A percentile compares a stretch with the other conserved stretches of the same genome.
Evolutionary conservation across 495 filamentous ascomycete species (phyloP).

Genomic region (Eremomyces bilateralis): DNA sequence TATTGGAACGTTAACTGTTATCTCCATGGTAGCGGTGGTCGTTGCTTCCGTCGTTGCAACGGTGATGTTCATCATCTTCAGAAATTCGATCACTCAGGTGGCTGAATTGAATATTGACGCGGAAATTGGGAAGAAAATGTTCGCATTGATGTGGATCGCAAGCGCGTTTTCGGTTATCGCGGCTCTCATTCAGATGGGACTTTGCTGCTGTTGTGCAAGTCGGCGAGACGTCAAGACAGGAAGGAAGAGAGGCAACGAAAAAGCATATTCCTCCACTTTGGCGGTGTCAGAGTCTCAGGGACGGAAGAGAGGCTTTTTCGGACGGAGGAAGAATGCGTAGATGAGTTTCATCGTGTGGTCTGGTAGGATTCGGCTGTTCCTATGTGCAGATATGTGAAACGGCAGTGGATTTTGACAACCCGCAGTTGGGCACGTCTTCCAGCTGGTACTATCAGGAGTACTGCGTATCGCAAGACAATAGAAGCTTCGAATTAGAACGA

Average conservation of each 20-base stretch:
- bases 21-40: slow-evolving; percentile 40
- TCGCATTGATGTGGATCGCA: slow-evolving; percentile 79
- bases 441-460: no score
- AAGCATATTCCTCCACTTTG: no score
- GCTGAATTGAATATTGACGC: slow-evolving; percentile 54
- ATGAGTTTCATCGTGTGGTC: no score
- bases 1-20: slow-evolving; percentile 35
- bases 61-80: slow-evolving; percentile 60
- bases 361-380: no score
- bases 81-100: slow-evolving; percentile 39
- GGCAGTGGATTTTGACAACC: no score
- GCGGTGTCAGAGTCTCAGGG: no score
- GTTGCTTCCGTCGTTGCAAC: slow-evolving; percentile 55
- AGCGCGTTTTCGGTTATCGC: slow-evolving; percentile 40
- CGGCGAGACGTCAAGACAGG: slow-evolving; percentile 35
- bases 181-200: slow-evolving; percentile 46
- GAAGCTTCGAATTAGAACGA: no score
- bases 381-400: no score
- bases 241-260: slow-evolving; percentile 22
- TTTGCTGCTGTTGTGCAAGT: slow-evolving; percentile 53
- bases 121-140: slow-evolving; percentile 48
- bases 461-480: no score
- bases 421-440: no score
- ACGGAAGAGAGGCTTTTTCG: no score
- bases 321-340: no score